These are phyloP conservation scores for Sporisorium exsertum DNA, from an alignment of 1,284 basidiomycete species.

Conservation along the genomic window DNA sequence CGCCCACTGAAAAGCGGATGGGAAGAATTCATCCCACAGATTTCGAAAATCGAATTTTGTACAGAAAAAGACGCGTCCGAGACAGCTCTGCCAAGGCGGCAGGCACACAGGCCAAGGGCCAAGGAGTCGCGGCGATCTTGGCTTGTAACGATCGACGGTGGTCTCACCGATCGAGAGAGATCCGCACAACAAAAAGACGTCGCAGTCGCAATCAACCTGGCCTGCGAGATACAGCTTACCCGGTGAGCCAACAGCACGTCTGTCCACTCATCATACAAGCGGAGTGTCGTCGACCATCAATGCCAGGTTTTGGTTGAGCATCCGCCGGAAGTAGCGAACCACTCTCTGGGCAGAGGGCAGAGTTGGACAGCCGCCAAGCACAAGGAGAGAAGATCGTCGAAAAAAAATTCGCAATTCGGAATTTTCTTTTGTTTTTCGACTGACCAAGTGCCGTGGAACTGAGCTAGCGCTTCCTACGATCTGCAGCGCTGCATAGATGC, in stretches of 20 bases:
- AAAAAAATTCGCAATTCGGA: background rate
- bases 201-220: background rate
- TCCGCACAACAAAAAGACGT: background rate
- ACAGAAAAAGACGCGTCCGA: background rate
- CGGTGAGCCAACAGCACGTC: too few relatives aligned
- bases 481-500: background rate
- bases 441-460: background rate
- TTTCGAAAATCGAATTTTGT: background rate
- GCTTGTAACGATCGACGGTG: background rate
- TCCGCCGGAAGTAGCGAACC: background rate
- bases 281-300: background rate
- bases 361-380: slow-evolving; percentile 1
- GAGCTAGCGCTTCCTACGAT: slow-evolving; percentile 3
- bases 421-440: background rate
- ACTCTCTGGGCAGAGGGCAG: background rate
- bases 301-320: too few relatives aligned
- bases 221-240: background rate
- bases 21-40: background rate
- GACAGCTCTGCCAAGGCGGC: background rate
- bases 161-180: slow-evolving; percentile 1
- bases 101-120: background rate
- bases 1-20: background rate
- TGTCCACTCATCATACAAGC: too few relatives aligned
- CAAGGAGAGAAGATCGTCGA: background rate
- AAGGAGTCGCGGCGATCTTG: background rate